A percentile compares a stretch with the other conserved stretches of the same genome.
phyloP scores from a whole-genome alignment of 129 eudicot species.

The Mikania micrantha region DNA sequence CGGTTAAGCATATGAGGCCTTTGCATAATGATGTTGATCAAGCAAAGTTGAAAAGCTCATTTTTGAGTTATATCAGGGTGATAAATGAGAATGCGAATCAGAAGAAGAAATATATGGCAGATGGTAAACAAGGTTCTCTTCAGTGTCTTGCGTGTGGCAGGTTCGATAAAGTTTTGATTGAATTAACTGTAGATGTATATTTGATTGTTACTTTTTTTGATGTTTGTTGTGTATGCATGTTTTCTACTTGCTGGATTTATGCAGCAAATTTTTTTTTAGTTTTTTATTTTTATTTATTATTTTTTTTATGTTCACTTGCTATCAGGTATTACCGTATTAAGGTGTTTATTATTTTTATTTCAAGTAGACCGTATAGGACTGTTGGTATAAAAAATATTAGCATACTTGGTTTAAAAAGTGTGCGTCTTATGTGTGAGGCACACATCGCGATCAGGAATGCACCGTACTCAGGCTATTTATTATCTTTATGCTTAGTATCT shows the following conservation, averaged over 20 bases:
- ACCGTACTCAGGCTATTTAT: too few species aligned
- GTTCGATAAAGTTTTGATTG: constrained; percentile 31
- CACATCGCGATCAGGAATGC: too few species aligned
- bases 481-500: neutral
- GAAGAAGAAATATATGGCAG: constrained; percentile 54
- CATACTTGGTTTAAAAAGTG: too few species aligned
- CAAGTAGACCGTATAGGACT: neutral
- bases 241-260: neutral
- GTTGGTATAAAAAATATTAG: neutral
- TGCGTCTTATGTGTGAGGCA: too few species aligned
- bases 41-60: constrained; percentile 43
- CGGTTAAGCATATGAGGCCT: constrained; percentile 39
- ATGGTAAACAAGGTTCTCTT: constrained; percentile 71
- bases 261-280: neutral
- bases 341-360: neutral
- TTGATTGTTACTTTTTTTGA: neutral
- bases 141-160: constrained; percentile 68
- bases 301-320: neutral
- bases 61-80: constrained; percentile 48
- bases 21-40: constrained; percentile 47
- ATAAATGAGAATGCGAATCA: constrained; percentile 46
- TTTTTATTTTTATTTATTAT: too few species aligned
- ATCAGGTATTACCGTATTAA: neutral
- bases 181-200: neutral
- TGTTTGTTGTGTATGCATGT: constrained; percentile 1